Evolutionary conservation across 1,284 basidiomycete genomes (phyloP).

Genomic region (Pseudozyma sp.): DNA sequence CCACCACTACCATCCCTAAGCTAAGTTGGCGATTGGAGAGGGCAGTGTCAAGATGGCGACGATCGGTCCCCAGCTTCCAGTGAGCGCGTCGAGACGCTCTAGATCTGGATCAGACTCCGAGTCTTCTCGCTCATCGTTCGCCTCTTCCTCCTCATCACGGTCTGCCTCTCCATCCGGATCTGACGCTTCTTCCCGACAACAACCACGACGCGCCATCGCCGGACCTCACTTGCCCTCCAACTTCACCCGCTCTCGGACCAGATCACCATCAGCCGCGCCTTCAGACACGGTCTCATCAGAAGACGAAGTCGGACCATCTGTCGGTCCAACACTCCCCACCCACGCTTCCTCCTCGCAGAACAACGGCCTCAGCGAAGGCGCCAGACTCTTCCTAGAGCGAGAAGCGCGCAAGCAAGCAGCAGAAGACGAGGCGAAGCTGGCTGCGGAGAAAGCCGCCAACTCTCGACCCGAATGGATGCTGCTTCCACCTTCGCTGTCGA

Average conservation of each 20-base stretch:
- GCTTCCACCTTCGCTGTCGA: constrained; percentile 36
- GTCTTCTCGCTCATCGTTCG: constrained; percentile 18
- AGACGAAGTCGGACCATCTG: constrained; percentile 14
- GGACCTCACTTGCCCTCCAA: constrained; percentile 35
- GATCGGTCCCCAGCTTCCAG: constrained; percentile 12
- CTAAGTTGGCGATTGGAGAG: too few relatives aligned
- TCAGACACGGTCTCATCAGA: constrained; percentile 3
- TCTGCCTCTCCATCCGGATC: constrained; percentile 15
- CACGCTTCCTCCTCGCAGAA: neutral
- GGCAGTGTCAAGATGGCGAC: constrained; percentile 6
- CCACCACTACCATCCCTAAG: too few relatives aligned
- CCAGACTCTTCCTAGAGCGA: constrained; percentile 37
- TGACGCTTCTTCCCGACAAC: neutral
- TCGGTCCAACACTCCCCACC: constrained; percentile 28
- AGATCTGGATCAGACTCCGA: constrained; percentile 18
- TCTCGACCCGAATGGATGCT: constrained; percentile 58
- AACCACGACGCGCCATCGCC: constrained; percentile 6
- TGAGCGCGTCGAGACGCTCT: neutral
- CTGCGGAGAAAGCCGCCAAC: constrained; percentile 35
- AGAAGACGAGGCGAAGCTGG: constrained; percentile 23
- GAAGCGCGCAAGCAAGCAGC: constrained; percentile 39
- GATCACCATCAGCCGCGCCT: constrained; percentile 9
- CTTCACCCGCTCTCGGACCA: constrained; percentile 23
- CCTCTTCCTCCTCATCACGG: constrained; percentile 6
- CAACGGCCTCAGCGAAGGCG: constrained; percentile 22